Base-by-base conservation (phyloP, 192 early-diverging fungal species). In the Gamsiella multidivaricata region DNA sequence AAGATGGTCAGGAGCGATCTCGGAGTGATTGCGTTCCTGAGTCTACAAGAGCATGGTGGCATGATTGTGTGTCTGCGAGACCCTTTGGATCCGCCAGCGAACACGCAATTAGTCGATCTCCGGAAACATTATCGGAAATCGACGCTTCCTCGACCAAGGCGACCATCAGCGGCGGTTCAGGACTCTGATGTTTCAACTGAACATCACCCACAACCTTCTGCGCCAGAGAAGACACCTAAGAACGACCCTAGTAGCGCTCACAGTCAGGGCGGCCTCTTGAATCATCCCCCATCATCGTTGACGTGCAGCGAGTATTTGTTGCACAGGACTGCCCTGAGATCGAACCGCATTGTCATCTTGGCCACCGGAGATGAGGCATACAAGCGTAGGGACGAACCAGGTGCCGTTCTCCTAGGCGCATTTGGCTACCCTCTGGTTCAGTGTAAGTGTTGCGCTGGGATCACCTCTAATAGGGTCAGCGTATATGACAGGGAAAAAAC, bases 1-100 rank as follows among this genome's bases (percentile, higher is more conserved):
- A 55, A 23, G 41, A 66, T 32, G 42, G 50, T 28, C 52, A 82
- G 54, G 33, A 85, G 29, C 41, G 65, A 52, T 72, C 72, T 47
- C 34, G 86, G 42, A 55, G 79, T 61, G 23, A 60, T 47, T 43
- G 70, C 57, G 20, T 83, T 72, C 72, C 83, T 56, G 22, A 90
- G 87, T 10, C 80, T 92, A 9, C 81, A 87, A 5, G 91, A 92
- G 71, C 86, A 91, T 50, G 91, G 91, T 22, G 90, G 91, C 18
- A 86, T 85, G 69, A 81, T 91, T 26, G 66, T 92, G 36, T 80
- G 83, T 31, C 79, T 90, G 43, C 80, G 88, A 28, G 89, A 92
- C 68, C 71, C 82, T 45, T 42, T 91, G 18, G 82, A 72, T 8
- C 54, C 63, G 34, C 71, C 63, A 2, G 31, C 3, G 7, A 50